Conservation (phyloP, 495 filamentous ascomycete genomes). For the Daldinia decipiens region DNA sequence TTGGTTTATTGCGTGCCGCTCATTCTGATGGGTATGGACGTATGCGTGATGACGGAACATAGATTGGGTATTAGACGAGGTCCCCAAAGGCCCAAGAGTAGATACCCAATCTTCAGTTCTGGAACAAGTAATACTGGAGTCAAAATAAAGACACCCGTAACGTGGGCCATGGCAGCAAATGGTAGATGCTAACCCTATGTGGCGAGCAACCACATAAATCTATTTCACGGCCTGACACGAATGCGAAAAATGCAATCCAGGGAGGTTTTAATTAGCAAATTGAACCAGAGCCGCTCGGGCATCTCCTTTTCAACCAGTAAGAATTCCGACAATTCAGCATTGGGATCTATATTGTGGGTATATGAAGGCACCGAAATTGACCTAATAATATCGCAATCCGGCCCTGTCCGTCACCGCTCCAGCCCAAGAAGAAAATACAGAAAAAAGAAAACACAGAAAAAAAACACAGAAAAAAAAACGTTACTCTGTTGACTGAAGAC, state of each 20-base stretch:
- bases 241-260: conserved; percentile 4
- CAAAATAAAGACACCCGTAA: conserved; percentile 8
- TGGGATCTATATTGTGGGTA: conserved; percentile 9
- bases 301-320: not conserved
- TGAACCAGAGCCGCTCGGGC: conserved; percentile 1
- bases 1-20: conserved; percentile 11
- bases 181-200: not conserved
- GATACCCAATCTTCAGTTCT: conserved; percentile 15
- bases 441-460: not conserved
- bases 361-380: conserved; percentile 3
- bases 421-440: not conserved
- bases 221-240: conserved; percentile 19
- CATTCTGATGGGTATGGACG: conserved; percentile 10
- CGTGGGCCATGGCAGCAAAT: conserved; percentile 3
- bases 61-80: conserved; percentile 4
- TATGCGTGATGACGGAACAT: conserved; percentile 25
- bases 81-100: not conserved
- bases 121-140: conserved; percentile 14
- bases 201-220: conserved; percentile 9
- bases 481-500: not conserved
- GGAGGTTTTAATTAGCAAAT: conserved; percentile 8
- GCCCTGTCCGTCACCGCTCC: conserved; percentile 8
- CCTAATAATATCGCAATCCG: conserved; percentile 14
- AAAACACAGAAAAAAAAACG: not conserved
- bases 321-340: conserved; percentile 10